Conservation (phyloP, 1,139 yeast species). For the Magnusiomyces paraingens region DNA sequence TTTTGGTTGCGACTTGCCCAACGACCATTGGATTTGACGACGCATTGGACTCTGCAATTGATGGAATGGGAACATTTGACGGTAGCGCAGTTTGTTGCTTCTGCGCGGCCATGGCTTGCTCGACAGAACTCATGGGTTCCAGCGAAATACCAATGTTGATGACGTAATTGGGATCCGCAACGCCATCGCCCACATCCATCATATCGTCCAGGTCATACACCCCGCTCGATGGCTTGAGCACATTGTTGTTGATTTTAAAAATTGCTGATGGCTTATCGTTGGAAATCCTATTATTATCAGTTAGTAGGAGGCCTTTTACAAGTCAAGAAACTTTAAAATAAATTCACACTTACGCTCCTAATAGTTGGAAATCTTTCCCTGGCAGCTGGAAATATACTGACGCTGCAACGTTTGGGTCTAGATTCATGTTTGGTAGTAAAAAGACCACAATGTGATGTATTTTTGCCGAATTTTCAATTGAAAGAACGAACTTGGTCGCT, state of each 20-base stretch:
- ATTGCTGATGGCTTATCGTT: conserved; percentile 84
- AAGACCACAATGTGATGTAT: conserved; percentile 72
- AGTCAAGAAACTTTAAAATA: background rate
- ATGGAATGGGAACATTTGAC: background rate
- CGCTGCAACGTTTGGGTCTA: conserved; percentile 71
- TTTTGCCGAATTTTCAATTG: conserved; percentile 53
- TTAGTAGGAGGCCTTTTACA: background rate
- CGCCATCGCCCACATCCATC: conserved; percentile 30
- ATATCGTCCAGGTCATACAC: conserved; percentile 31
- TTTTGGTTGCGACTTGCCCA: conserved; percentile 65
- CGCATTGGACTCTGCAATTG: conserved; percentile 14
- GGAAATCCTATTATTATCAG: conserved; percentile 42
- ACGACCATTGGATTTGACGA: conserved; percentile 31
- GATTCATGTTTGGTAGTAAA: conserved; percentile 45
- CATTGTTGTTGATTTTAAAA: conserved; percentile 60
- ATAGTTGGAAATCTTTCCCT: conserved; percentile 61
- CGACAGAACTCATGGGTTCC: conserved; percentile 64
- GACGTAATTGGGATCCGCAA: conserved; percentile 19
- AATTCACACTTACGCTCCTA: conserved; percentile 45
- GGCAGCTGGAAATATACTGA: conserved; percentile 86
- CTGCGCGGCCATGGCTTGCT: conserved; percentile 40
- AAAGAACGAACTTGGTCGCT: conserved; percentile 54
- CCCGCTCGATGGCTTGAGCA: conserved; percentile 21
- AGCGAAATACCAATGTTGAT: conserved; percentile 82
- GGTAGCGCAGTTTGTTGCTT: conserved; percentile 18